Evolutionary conservation across 768 basidiomycete genomes (phyloP).

Genomic region (Lactarius indigo): DNA sequence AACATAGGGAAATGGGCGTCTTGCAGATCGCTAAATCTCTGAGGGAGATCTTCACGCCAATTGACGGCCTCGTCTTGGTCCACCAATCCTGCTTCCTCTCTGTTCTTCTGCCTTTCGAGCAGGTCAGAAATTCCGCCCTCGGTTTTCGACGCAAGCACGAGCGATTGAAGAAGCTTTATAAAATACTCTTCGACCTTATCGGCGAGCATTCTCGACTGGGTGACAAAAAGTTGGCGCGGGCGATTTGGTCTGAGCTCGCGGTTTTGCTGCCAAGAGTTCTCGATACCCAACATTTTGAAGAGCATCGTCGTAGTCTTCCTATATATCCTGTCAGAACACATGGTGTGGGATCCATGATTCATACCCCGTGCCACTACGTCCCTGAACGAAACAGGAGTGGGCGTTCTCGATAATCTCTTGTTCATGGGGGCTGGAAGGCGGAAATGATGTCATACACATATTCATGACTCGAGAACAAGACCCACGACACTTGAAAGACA

Average conservation of each 20-base stretch:
- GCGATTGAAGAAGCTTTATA: constrained; percentile 45
- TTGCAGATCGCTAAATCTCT: constrained; percentile 50
- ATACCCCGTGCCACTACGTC: constrained; percentile 73
- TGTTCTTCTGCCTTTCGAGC: constrained; percentile 23
- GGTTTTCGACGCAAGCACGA: constrained; percentile 37
- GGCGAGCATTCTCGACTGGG: constrained; percentile 63
- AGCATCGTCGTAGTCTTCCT: constrained; percentile 79
- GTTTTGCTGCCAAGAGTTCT: constrained; percentile 46
- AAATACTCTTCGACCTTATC: constrained; percentile 70
- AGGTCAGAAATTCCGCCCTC: constrained; percentile 38
- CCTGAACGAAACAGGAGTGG: constrained; percentile 24
- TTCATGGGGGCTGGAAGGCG: constrained; percentile 19
- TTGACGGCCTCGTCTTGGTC: constrained; percentile 44
- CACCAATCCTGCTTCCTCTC: constrained; percentile 33
- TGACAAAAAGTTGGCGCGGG: constrained; percentile 67
- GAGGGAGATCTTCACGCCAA: constrained; percentile 47
- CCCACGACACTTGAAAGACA: constrained; percentile 26
- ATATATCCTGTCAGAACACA: background rate
- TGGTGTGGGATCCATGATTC: background rate
- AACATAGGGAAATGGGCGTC: constrained; percentile 70
- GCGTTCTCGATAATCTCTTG: constrained; percentile 24
- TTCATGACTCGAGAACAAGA: background rate
- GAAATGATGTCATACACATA: too few species aligned
- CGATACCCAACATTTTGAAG: constrained; percentile 70
- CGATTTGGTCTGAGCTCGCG: constrained; percentile 39